These are phyloP conservation scores for Flaveria floridana DNA, from an alignment of 140 eudicot species.

Conservation along the genomic window DNA sequence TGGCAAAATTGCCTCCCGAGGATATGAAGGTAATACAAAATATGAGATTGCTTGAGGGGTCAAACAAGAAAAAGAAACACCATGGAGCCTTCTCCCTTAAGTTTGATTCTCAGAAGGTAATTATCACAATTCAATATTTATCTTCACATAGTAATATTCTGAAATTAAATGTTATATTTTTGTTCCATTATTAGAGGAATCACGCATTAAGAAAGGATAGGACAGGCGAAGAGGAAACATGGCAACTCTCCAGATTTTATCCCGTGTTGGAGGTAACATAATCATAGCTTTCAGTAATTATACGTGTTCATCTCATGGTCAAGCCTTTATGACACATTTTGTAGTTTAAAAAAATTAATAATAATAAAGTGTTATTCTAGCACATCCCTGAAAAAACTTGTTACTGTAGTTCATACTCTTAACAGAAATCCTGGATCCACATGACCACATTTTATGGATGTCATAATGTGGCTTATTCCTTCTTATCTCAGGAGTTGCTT, in stretches of 20 bases:
- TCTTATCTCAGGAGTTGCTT: slow-evolving; percentile 66
- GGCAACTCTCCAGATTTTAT: slow-evolving; percentile 81
- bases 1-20: slow-evolving; percentile 76
- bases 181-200: slow-evolving; percentile 51
- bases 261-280: slow-evolving; percentile 85
- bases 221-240: slow-evolving; percentile 91
- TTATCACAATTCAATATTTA: neutral
- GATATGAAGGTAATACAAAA: slow-evolving; percentile 75
- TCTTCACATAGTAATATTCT: slow-evolving; percentile 14
- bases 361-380: neutral
- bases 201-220: slow-evolving; percentile 78
- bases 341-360: neutral
- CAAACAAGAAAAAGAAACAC: slow-evolving; percentile 51
- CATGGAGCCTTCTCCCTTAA: slow-evolving; percentile 74
- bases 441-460: neutral
- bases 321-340: neutral
- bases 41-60: slow-evolving; percentile 68
- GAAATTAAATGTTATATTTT: slow-evolving; percentile 11
- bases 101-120: slow-evolving; percentile 78
- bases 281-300: neutral
- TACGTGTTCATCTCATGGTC: neutral
- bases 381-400: neutral
- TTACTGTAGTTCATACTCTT: neutral
- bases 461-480: neutral
- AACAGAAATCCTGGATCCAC: neutral